Evolutionary conservation across 305 asterid genomes (phyloP).

Genomic region (Plantago lanceolata): DNA sequence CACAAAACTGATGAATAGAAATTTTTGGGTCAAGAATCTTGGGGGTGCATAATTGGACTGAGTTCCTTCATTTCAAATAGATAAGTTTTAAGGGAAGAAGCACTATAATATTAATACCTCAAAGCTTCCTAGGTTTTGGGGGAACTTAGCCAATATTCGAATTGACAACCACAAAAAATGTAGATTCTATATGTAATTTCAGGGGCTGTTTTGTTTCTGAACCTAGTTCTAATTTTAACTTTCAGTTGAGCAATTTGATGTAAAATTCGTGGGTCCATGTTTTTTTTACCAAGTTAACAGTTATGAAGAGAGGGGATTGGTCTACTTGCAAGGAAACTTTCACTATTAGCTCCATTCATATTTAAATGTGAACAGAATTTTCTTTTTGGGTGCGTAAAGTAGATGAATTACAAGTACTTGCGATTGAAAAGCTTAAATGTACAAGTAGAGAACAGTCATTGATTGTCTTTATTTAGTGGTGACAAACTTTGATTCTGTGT

Average conservation of each 20-base stretch:
- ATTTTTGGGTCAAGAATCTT: neutral
- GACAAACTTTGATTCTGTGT: neutral
- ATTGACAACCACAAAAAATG: neutral
- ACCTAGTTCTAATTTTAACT: conserved; percentile 6
- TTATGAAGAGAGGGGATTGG: conserved; percentile 8
- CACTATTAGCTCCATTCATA: neutral
- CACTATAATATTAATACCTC: no score
- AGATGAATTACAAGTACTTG: conserved; percentile 1
- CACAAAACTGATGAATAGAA: neutral
- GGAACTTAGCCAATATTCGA: no score
- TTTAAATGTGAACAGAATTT: neutral
- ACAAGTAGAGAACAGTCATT: neutral
- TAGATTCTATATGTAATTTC: conserved; percentile 14
- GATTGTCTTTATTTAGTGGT: neutral
- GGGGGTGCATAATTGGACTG: neutral
- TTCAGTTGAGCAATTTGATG: conserved; percentile 2
- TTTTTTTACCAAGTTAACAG: conserved; percentile 9
- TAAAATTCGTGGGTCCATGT: conserved; percentile 4
- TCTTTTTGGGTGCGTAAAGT: neutral
- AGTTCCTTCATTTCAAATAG: no score
- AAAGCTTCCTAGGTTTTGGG: no score
- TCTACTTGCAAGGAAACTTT: conserved; percentile 1
- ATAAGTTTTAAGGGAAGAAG: no score
- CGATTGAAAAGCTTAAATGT: neutral
- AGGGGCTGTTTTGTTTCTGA: conserved; percentile 1